These are phyloP conservation scores for Ceriops tagal DNA, from an alignment of 345 rosid genomes.

Conservation along the genomic window DNA sequence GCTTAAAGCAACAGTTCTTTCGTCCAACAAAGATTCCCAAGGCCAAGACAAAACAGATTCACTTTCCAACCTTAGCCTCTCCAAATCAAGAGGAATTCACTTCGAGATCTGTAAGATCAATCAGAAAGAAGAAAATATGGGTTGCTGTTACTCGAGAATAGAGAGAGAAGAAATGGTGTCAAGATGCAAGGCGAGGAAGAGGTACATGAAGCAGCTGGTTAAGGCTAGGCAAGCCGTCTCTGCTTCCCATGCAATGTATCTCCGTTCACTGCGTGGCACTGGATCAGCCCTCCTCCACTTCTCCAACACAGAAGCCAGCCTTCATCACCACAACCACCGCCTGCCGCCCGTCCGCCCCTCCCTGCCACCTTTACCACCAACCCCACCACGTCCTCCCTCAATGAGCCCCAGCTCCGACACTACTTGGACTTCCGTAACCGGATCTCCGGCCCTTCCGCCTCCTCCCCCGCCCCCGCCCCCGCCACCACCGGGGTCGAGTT, in stretches of 20 bases:
- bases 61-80: background rate
- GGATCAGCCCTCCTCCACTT: conserved; percentile 80
- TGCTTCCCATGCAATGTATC: conserved; percentile 82
- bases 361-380: conserved; percentile 11
- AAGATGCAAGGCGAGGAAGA: conserved; percentile 84
- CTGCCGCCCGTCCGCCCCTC: conserved; percentile 32
- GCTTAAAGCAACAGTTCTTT: conserved; percentile 21
- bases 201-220: conserved; percentile 78
- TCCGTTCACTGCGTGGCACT: conserved; percentile 77
- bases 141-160: conserved; percentile 74
- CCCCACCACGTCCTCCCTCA: conserved; percentile 45
- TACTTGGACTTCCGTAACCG: conserved; percentile 58
- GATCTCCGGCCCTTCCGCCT: conserved; percentile 14
- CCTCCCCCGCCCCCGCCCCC: conserved; percentile 60
- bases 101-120: background rate
- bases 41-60: background rate
- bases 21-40: background rate
- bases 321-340: conserved; percentile 50
- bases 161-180: conserved; percentile 83
- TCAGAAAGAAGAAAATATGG: conserved; percentile 40
- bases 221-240: conserved; percentile 75
- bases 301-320: conserved; percentile 61
- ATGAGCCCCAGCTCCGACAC: conserved; percentile 76
- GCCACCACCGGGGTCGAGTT: conserved; percentile 56
- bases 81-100: conserved; percentile 4